Evolutionary conservation across 140 eudicot genomes (phyloP).

Genomic region (Stevia rebaudiana): DNA sequence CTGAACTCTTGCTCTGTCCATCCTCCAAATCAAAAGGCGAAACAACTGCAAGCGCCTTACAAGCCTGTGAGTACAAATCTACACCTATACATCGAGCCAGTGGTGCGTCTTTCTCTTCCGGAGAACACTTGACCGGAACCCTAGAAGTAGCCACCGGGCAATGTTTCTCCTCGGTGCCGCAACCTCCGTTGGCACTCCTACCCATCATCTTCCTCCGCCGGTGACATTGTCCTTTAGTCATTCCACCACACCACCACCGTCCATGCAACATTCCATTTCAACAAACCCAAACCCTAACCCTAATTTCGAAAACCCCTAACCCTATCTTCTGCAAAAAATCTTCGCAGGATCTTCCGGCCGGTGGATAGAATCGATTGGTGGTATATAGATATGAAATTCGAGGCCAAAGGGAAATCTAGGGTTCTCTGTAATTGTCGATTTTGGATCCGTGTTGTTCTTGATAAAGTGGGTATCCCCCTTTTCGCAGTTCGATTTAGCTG

Average conservation of each 20-base stretch:
- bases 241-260: constrained; percentile 36
- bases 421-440: constrained; percentile 27
- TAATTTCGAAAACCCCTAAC: background rate
- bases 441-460: constrained; percentile 34
- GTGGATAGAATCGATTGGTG: constrained; percentile 2
- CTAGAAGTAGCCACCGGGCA: constrained; percentile 39
- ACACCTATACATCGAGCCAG: constrained; percentile 21
- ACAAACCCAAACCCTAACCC: constrained; percentile 10
- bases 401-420: constrained; percentile 50
- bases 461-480: constrained; percentile 26
- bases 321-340: background rate
- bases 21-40: constrained; percentile 78
- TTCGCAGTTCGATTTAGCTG: constrained; percentile 31
- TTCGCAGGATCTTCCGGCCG: constrained; percentile 2
- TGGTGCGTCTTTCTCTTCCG: constrained; percentile 1
- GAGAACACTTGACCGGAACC: constrained; percentile 19
- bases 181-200: constrained; percentile 56
- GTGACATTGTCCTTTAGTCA: constrained; percentile 55
- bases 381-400: constrained; percentile 14
- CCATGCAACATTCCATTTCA: constrained; percentile 42
- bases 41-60: constrained; percentile 57
- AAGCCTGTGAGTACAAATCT: constrained; percentile 73
- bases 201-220: constrained; percentile 59
- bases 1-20: constrained; percentile 16
- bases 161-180: constrained; percentile 51